phyloP scores from a whole-genome alignment of 2,329 filamentous ascomycete genomes.

The Alternaria alternata region DNA sequence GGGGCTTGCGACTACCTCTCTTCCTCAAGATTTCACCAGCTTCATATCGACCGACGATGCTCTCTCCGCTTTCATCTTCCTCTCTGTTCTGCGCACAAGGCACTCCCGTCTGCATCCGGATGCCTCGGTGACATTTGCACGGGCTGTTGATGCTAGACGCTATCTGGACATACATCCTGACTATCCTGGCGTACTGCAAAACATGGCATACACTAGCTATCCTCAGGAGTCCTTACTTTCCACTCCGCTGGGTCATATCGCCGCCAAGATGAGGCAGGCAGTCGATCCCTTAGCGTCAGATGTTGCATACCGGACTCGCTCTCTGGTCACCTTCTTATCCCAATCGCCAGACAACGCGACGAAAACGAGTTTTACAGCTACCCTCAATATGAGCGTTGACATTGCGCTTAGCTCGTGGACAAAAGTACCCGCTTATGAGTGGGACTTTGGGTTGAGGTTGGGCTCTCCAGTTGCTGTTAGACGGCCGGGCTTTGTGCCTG shows the following conservation, averaged over 20 bases:
- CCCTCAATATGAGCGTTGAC: conserved; percentile 40
- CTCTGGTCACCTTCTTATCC: conserved; percentile 54
- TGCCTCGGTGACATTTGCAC: conserved; percentile 50
- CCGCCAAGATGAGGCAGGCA: not conserved
- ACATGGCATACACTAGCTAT: conserved; percentile 54
- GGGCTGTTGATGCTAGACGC: conserved; percentile 60
- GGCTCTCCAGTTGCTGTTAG: conserved; percentile 59
- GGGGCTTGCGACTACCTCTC: conserved; percentile 38
- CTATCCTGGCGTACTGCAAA: conserved; percentile 61
- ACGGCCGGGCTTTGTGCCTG: conserved; percentile 56
- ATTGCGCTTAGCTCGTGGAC: conserved; percentile 66
- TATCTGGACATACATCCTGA: conserved; percentile 52
- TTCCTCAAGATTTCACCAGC: conserved; percentile 14
- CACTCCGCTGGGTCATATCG: conserved; percentile 36
- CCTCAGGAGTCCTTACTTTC: conserved; percentile 38
- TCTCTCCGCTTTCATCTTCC: conserved; percentile 62
- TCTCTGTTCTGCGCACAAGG: conserved; percentile 55
- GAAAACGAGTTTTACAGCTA: conserved; percentile 43
- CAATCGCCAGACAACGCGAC: conserved; percentile 47
- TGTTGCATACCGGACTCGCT: conserved; percentile 25
- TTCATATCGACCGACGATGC: conserved; percentile 65
- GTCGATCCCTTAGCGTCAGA: not conserved
- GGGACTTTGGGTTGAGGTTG: conserved; percentile 59
- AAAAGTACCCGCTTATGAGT: conserved; percentile 55
- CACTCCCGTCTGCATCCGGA: conserved; percentile 41